These are phyloP conservation scores for Vitis riparia DNA, from an alignment of 164 flowering plant genomes.

Conservation along the genomic window DNA sequence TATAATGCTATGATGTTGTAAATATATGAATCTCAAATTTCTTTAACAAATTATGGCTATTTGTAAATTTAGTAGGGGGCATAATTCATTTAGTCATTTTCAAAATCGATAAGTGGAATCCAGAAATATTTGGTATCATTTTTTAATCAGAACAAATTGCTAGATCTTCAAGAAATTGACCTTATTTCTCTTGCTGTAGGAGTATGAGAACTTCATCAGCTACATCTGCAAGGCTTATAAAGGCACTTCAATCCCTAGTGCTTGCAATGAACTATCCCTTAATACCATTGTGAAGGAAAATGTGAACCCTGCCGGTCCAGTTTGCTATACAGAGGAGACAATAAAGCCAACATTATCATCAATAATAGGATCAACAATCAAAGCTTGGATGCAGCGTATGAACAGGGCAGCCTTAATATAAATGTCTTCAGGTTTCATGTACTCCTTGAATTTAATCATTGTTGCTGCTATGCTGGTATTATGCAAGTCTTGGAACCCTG, in stretches of 20 bases:
- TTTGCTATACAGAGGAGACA: slow-evolving; percentile 27
- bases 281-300: slow-evolving; percentile 12
- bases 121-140: neutral
- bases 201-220: slow-evolving; percentile 54
- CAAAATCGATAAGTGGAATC: neutral
- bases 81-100: too few species aligned
- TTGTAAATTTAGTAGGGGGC: neutral
- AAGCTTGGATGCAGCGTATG: slow-evolving; percentile 15
- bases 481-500: too few species aligned
- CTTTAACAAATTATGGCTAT: neutral
- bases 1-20: neutral
- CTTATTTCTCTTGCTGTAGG: slow-evolving; percentile 39
- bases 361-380: slow-evolving; percentile 11
- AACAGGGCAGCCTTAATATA: slow-evolving; percentile 1
- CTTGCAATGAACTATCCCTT: slow-evolving; percentile 41
- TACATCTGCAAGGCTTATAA: slow-evolving; percentile 81
- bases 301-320: slow-evolving; percentile 14
- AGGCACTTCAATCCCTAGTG: slow-evolving; percentile 47
- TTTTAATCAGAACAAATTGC: too few species aligned
- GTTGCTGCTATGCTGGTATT: too few species aligned
- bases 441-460: too few species aligned
- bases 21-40: neutral
- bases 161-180: neutral
- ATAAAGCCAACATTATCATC: slow-evolving; percentile 1
- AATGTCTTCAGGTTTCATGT: neutral